Evolutionary conservation across 768 basidiomycete genomes (phyloP).

Genomic region (Gymnopilus dilepis): DNA sequence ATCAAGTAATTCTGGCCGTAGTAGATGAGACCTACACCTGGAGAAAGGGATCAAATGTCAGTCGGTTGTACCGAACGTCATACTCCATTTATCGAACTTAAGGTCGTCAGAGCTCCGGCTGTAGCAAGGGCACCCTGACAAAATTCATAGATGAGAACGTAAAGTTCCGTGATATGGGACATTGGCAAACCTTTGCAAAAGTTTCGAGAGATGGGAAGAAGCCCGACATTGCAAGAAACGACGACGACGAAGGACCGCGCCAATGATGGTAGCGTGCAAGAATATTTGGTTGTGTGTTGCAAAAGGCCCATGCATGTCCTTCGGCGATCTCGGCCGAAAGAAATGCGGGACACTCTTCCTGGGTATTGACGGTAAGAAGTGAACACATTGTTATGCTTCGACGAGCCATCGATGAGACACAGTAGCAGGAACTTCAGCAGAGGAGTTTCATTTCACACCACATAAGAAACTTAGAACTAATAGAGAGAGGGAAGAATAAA

Average conservation of each 20-base stretch:
- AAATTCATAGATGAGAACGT: neutral
- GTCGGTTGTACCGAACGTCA: slow-evolving; percentile 4
- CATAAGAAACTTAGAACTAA: neutral
- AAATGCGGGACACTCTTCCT: too few species aligned
- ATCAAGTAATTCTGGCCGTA: slow-evolving; percentile 90
- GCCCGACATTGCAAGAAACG: slow-evolving; percentile 34
- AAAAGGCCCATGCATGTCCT: neutral
- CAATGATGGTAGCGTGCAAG: neutral
- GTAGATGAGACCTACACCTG: slow-evolving; percentile 78
- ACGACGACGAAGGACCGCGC: slow-evolving; percentile 1
- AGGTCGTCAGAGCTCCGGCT: slow-evolving; percentile 59
- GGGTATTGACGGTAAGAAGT: too few species aligned
- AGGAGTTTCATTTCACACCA: too few species aligned
- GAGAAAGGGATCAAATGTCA: slow-evolving; percentile 4
- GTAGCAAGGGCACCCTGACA: slow-evolving; percentile 59
- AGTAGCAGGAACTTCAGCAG: too few species aligned
- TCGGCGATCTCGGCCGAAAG: too few species aligned
- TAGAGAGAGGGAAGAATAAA: neutral
- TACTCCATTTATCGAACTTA: slow-evolving; percentile 42
- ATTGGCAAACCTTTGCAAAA: slow-evolving; percentile 48
- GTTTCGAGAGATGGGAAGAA: slow-evolving; percentile 51
- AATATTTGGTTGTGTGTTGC: slow-evolving; percentile 14
- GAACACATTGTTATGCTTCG: too few species aligned
- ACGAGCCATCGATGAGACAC: too few species aligned
- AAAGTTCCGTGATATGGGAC: neutral